Percentiles rank a stretch among this genome's conserved stretches.
These are phyloP conservation scores for Spiromastix sp. DNA, from an alignment of 2,329 filamentous ascomycete genomes.

Conservation along the genomic window DNA sequence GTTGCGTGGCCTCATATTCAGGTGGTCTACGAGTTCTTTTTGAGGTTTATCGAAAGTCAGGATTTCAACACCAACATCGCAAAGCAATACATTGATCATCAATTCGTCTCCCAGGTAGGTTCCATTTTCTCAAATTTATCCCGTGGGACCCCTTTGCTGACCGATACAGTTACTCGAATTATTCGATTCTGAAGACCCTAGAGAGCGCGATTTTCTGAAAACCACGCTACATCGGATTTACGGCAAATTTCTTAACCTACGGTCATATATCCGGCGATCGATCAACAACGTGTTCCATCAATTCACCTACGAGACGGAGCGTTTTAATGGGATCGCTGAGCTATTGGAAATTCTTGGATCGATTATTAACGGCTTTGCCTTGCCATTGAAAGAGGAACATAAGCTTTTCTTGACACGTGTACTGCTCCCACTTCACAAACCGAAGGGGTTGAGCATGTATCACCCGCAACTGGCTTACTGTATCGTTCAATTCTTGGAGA, in stretches of 20 bases:
- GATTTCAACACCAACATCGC: slow-evolving; percentile 99
- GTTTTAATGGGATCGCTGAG: slow-evolving; percentile 97
- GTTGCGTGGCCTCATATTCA: slow-evolving; percentile 99
- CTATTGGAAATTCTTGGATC: slow-evolving; percentile 92
- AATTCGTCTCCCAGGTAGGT: slow-evolving; percentile 73
- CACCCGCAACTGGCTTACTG: slow-evolving; percentile 97
- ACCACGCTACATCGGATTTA: slow-evolving; percentile 97
- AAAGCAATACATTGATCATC: slow-evolving; percentile 97
- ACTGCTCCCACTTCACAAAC: slow-evolving; percentile 88
- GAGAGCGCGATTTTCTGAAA: slow-evolving; percentile 95
- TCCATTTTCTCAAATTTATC: not conserved
- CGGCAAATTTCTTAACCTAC: slow-evolving; percentile 94
- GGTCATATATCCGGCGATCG: slow-evolving; percentile 92
- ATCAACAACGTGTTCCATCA: slow-evolving; percentile 99
- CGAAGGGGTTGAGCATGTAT: slow-evolving; percentile 99
- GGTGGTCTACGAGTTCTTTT: slow-evolving; percentile 98
- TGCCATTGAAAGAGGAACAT: slow-evolving; percentile 96
- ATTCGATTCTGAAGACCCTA: slow-evolving; percentile 94
- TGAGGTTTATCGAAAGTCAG: slow-evolving; percentile 97
- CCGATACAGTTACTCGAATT: slow-evolving; percentile 67
- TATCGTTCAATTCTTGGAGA: slow-evolving; percentile 97
- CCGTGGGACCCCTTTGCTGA: not conserved
- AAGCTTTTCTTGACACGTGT: slow-evolving; percentile 95
- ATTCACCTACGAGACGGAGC: slow-evolving; percentile 96
- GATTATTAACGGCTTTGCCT: slow-evolving; percentile 96